phyloP scores from a whole-genome alignment of 2,329 filamentous ascomycete genomes.

The Paecilomyces sp. region DNA sequence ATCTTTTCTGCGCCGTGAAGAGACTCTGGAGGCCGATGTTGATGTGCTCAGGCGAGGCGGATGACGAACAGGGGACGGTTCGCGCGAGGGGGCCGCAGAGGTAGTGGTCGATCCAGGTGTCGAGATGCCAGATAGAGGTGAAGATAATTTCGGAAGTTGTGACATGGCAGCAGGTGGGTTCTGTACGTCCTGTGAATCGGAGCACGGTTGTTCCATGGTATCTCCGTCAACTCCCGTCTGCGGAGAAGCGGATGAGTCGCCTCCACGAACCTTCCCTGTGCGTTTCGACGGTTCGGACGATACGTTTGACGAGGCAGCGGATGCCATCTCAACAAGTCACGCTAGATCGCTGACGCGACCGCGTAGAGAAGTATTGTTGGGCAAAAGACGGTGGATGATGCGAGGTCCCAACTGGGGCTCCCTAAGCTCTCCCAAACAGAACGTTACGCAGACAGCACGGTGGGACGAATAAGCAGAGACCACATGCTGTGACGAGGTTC shows the following conservation, averaged over 20 bases:
- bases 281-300: conserved; percentile 21
- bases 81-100: conserved; percentile 43
- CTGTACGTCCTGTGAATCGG: conserved; percentile 13
- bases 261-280: conserved; percentile 17
- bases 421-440: conserved; percentile 19
- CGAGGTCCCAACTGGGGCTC: conserved; percentile 10
- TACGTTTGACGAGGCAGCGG: conserved; percentile 12
- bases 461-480: conserved; percentile 7
- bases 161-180: conserved; percentile 20
- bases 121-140: conserved; percentile 18
- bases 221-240: conserved; percentile 22
- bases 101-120: conserved; percentile 32
- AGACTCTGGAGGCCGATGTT: conserved; percentile 18
- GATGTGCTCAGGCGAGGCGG: conserved; percentile 23
- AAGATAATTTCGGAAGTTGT: conserved; percentile 24
- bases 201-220: conserved; percentile 21
- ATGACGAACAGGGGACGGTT: conserved; percentile 39
- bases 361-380: conserved; percentile 13
- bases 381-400: conserved; percentile 10
- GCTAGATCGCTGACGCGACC: neutral
- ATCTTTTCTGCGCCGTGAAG: conserved; percentile 56
- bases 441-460: conserved; percentile 24
- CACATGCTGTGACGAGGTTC: conserved; percentile 8
- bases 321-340: conserved; percentile 9
- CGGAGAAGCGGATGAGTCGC: conserved; percentile 15